These are phyloP conservation scores for Lignosus rhinocerotis DNA, from an alignment of 1,284 basidiomycete species.

Conservation along the genomic window DNA sequence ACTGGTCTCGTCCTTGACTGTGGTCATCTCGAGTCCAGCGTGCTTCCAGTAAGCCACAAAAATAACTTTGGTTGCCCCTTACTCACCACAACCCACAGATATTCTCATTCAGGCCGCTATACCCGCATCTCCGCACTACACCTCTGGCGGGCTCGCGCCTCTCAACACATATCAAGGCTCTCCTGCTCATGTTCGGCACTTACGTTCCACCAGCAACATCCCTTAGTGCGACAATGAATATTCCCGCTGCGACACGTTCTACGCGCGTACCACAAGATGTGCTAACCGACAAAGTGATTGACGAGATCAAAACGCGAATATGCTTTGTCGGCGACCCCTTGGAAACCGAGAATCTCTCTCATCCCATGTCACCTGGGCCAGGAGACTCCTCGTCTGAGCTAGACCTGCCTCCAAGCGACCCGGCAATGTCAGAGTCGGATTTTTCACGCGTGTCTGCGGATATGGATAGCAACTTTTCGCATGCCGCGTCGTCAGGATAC, in stretches of 20 bases:
- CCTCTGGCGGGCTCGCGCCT: conserved; percentile 80
- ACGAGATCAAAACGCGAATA: conserved; percentile 81
- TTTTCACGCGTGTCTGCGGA: conserved; percentile 56
- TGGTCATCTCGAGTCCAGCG: conserved; percentile 88
- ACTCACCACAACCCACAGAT: conserved; percentile 55
- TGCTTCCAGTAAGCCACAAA: conserved; percentile 70
- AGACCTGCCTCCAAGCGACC: conserved; percentile 58
- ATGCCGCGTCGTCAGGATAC: conserved; percentile 59
- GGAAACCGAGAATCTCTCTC: conserved; percentile 42
- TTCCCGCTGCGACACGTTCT: conserved; percentile 61
- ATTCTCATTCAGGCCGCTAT: conserved; percentile 84
- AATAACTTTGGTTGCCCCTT: fast-evolving
- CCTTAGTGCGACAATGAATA: conserved; percentile 60
- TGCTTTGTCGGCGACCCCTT: conserved; percentile 74
- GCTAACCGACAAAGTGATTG: conserved; percentile 71
- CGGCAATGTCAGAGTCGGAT: conserved; percentile 63
- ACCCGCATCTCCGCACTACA: conserved; percentile 77
- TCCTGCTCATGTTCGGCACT: conserved; percentile 78
- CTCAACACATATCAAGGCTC: conserved; percentile 72
- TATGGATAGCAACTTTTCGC: conserved; percentile 45
- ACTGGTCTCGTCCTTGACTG: conserved; percentile 93
- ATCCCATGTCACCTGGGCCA: conserved; percentile 31
- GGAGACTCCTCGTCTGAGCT: conserved; percentile 48
- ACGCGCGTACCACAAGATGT: conserved; percentile 73
- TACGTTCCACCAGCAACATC: conserved; percentile 79